These are phyloP conservation scores for Pleurotus giganteus DNA, from an alignment of 768 basidiomycete genomes.

Conservation along the genomic window DNA sequence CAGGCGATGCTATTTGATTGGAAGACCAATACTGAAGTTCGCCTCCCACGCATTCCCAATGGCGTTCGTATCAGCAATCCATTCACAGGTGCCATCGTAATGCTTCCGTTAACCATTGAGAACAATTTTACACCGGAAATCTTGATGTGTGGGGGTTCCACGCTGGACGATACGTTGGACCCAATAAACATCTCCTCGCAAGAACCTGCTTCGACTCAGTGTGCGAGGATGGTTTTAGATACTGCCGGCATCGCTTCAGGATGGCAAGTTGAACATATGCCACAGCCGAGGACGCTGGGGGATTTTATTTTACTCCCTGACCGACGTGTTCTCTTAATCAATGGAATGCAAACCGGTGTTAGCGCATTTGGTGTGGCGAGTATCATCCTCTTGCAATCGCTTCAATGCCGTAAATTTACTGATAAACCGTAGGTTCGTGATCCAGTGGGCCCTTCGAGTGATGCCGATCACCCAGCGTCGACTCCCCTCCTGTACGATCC, in stretches of 20 bases:
- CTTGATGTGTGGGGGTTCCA: slow-evolving; percentile 45
- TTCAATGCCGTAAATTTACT: neutral
- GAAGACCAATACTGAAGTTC: slow-evolving; percentile 34
- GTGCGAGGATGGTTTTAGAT: slow-evolving; percentile 39
- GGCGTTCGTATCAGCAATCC: slow-evolving; percentile 40
- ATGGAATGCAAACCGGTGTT: slow-evolving; percentile 41
- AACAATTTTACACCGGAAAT: slow-evolving; percentile 41
- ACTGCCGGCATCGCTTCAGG: slow-evolving; percentile 38
- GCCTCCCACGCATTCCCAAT: slow-evolving; percentile 41
- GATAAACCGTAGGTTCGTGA: slow-evolving; percentile 20
- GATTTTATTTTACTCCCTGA: slow-evolving; percentile 38
- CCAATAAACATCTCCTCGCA: slow-evolving; percentile 30
- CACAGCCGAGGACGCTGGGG: slow-evolving; percentile 35
- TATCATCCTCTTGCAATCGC: slow-evolving; percentile 1
- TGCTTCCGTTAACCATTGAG: slow-evolving; percentile 35
- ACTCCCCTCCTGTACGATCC: slow-evolving; percentile 33
- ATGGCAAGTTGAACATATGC: slow-evolving; percentile 45
- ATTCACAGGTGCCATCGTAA: slow-evolving; percentile 33
- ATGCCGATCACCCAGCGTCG: slow-evolving; percentile 34
- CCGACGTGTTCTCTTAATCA: slow-evolving; percentile 38
- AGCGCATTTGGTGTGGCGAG: slow-evolving; percentile 30
- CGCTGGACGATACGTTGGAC: slow-evolving; percentile 26
- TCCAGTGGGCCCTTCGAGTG: slow-evolving; percentile 29
- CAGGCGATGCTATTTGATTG: slow-evolving; percentile 41
- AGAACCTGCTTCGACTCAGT: slow-evolving; percentile 40